phyloP scores from a whole-genome alignment of 768 basidiomycete species.

The Hebeloma cylindrosporum region DNA sequence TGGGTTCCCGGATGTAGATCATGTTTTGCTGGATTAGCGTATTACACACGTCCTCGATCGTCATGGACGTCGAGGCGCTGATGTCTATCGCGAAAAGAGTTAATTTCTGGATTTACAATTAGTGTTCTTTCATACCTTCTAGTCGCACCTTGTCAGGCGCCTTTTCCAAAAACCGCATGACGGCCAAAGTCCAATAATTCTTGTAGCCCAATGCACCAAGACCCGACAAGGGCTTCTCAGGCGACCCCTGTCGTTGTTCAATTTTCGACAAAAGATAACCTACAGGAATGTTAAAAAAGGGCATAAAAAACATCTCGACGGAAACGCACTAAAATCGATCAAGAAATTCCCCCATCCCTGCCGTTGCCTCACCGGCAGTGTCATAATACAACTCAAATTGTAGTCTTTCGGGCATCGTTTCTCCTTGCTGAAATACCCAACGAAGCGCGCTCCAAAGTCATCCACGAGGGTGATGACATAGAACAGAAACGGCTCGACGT shows the following conservation, averaged over 20 bases:
- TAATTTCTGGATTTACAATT: too few species aligned
- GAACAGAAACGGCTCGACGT: slow-evolving; percentile 98
- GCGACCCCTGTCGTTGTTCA: slow-evolving; percentile 86
- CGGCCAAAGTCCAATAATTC: slow-evolving; percentile 88
- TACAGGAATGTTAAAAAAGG: slow-evolving; percentile 30
- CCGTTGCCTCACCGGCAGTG: slow-evolving; percentile 89
- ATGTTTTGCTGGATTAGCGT: slow-evolving; percentile 73
- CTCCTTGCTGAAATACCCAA: slow-evolving; percentile 99
- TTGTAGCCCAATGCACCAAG: slow-evolving; percentile 93
- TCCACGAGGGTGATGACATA: slow-evolving; percentile 96
- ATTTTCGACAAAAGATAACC: slow-evolving; percentile 97
- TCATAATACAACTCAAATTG: slow-evolving; percentile 99
- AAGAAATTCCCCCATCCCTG: slow-evolving; percentile 96
- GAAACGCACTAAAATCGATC: slow-evolving; percentile 92
- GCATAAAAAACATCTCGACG: slow-evolving; percentile 2
- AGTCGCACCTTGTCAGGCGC: slow-evolving; percentile 62
- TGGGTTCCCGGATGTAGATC: slow-evolving; percentile 58
- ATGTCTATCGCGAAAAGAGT: slow-evolving; percentile 55
- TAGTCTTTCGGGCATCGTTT: slow-evolving; percentile 94
- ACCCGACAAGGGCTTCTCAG: slow-evolving; percentile 93
- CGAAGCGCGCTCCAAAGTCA: slow-evolving; percentile 87
- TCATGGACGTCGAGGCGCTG: slow-evolving; percentile 85
- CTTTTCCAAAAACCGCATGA: slow-evolving; percentile 74
- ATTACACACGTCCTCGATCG: slow-evolving; percentile 79
- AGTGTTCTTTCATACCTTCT: slow-evolving; percentile 77